Base-by-base conservation (phyloP, 2,329 filamentous ascomycete species). In the Chaetomium globosum region DNA sequence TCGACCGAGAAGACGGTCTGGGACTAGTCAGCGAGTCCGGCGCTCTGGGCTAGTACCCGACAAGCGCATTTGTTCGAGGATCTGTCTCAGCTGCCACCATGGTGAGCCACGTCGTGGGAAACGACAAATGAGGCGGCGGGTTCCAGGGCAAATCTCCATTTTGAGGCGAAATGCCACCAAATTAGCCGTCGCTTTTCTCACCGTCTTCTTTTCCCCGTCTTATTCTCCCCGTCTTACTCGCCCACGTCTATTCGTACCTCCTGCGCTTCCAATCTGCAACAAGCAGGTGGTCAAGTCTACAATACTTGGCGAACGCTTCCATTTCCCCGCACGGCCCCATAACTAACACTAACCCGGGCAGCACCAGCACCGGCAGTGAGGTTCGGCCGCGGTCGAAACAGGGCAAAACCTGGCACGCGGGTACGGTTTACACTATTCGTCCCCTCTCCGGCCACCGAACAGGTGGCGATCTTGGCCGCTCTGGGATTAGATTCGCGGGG, bases 291-390 rank as follows among this genome's bases (percentile, higher is more conserved):
- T 26, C 26, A 26, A 4, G 33, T 12, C 39, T 12, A 43, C 6
- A 43, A 19, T 2, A 2, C 39, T 48, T 21, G 43, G 43, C 43
- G 1, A 23, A 23, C 19, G 46, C 8, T 48, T 23, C 7, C 33
- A 6, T 36, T 43, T 7, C 46, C 9, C 46, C n/a, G 8, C 8
- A 23, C 19, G 9, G 10, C 5, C 46, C 46, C 8, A 48, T 4
- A 16, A 7, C 43, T n/a, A 7, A 10, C 39, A 43, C 26, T n/a
- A 19, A 19, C 16, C 39, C 39, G 21, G 10, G 5, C 19, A 23
- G 19, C n/a, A n/a, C n/a, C n/a, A n/a, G 12, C 33, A 48, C 46
- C 61, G 61, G 61, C 61, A 64, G 54, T 59, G 48, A 12, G 13
- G 31, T n/a, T 59, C 61, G 61, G 61, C n/a, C 36, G 4, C 43